These are phyloP conservation scores for Lactifluus echinatus DNA, from an alignment of 768 basidiomycete species.

Conservation along the genomic window DNA sequence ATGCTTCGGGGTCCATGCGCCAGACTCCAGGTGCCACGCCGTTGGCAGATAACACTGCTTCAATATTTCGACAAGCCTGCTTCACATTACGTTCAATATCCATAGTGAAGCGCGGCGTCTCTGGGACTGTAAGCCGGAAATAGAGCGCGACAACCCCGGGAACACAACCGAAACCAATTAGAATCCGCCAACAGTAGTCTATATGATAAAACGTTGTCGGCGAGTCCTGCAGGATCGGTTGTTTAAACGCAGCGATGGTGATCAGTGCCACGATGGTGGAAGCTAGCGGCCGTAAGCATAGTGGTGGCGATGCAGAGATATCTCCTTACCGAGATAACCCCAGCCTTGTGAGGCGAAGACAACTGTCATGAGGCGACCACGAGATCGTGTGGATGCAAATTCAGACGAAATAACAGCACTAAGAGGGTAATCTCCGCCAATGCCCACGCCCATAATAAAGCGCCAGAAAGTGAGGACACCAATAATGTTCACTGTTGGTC, in stretches of 20 bases:
- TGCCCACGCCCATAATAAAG: conserved; percentile 75
- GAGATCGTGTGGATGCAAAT: conserved; percentile 70
- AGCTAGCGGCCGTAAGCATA: conserved; percentile 28
- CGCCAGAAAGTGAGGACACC: conserved; percentile 78
- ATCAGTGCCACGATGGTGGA: conserved; percentile 61
- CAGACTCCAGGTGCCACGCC: conserved; percentile 29
- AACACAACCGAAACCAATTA: conserved; percentile 81
- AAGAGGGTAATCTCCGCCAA: conserved; percentile 86
- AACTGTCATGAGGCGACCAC: conserved; percentile 84
- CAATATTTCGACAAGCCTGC: conserved; percentile 67
- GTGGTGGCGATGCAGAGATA: background rate
- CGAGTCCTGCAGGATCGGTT: conserved; percentile 39
- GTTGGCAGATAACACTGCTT: conserved; percentile 46
- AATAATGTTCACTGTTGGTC: conserved; percentile 60
- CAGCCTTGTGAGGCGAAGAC: conserved; percentile 84
- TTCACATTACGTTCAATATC: conserved; percentile 81
- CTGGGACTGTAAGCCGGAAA: conserved; percentile 91
- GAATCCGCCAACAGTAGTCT: conserved; percentile 77
- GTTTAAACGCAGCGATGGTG: conserved; percentile 59
- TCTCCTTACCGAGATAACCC: conserved; percentile 64
- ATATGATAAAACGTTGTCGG: conserved; percentile 38
- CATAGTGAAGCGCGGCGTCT: conserved; percentile 89
- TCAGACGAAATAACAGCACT: conserved; percentile 83
- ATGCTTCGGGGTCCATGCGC: conserved; percentile 45
- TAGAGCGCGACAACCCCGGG: conserved; percentile 77